phyloP scores from a whole-genome alignment of 202 grass and related monocot genomes.

The Saccharum hybrid region DNA sequence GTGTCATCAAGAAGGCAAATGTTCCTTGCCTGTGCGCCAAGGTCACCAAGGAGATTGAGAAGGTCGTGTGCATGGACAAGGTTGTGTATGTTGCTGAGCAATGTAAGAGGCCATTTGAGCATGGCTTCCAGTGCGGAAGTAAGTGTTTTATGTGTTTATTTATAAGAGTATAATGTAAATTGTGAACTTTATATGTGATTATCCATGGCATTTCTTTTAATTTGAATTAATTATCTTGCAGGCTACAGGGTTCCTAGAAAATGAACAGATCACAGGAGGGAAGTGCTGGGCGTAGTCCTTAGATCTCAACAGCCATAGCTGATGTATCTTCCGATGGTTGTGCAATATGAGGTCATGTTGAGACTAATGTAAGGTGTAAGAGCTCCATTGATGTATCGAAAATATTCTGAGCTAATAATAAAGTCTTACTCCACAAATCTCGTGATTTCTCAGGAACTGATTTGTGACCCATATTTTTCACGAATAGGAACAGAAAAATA shows the following conservation, averaged over 20 bases:
- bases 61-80: conserved; percentile 53
- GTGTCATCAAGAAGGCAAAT: conserved; percentile 12
- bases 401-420: conserved; percentile 3
- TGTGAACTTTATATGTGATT: background rate
- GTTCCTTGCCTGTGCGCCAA: conserved; percentile 44
- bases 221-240: background rate
- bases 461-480: background rate
- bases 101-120: conserved; percentile 45
- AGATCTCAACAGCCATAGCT: background rate
- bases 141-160: conserved; percentile 14
- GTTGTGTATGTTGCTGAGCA: conserved; percentile 41
- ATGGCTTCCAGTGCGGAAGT: conserved; percentile 55
- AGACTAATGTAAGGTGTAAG: background rate
- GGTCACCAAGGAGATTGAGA: conserved; percentile 31
- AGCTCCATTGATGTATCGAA: background rate
- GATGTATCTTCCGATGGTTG: background rate
- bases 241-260: background rate
- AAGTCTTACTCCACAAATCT: background rate
- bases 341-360: background rate
- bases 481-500: background rate
- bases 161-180: background rate
- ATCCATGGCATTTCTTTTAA: background rate
- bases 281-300: background rate
- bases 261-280: background rate
- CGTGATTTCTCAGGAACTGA: background rate